phyloP scores from a whole-genome alignment of 2,329 filamentous ascomycete species.

The Fusarium brevicatenulatum region DNA sequence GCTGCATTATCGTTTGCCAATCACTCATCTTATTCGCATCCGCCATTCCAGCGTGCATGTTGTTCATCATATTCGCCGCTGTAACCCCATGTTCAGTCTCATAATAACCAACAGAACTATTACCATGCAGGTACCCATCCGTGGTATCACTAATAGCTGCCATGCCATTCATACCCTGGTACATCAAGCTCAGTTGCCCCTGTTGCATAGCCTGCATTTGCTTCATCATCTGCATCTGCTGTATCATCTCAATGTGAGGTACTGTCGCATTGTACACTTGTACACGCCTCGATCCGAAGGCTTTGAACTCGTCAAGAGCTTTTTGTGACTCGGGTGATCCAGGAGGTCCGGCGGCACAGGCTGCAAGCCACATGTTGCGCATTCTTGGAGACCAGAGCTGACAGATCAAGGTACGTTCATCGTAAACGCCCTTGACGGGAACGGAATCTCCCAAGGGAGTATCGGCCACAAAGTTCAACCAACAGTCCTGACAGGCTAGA shows the following conservation, averaged over 20 bases:
- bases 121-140: constrained; percentile 49
- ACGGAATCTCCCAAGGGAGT: constrained; percentile 42
- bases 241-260: constrained; percentile 45
- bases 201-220: constrained; percentile 50
- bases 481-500: constrained; percentile 50
- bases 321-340: constrained; percentile 41
- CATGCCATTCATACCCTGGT: constrained; percentile 47
- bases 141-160: constrained; percentile 41
- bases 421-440: constrained; percentile 39
- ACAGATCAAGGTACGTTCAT: constrained; percentile 47
- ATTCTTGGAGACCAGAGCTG: constrained; percentile 53
- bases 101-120: constrained; percentile 49
- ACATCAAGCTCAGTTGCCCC: constrained; percentile 48
- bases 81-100: constrained; percentile 49
- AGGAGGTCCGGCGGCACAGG: constrained; percentile 42
- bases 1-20: constrained; percentile 43
- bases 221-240: constrained; percentile 44
- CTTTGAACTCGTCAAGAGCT: constrained; percentile 43
- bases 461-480: constrained; percentile 44
- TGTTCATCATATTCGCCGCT: constrained; percentile 47
- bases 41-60: constrained; percentile 47
- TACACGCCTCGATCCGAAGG: constrained; percentile 42
- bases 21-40: constrained; percentile 42
- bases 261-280: constrained; percentile 46
- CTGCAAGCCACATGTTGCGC: constrained; percentile 49